These are phyloP conservation scores for Rutstroemia sydowiana DNA, from an alignment of 2,329 filamentous ascomycete species.

Conservation along the genomic window DNA sequence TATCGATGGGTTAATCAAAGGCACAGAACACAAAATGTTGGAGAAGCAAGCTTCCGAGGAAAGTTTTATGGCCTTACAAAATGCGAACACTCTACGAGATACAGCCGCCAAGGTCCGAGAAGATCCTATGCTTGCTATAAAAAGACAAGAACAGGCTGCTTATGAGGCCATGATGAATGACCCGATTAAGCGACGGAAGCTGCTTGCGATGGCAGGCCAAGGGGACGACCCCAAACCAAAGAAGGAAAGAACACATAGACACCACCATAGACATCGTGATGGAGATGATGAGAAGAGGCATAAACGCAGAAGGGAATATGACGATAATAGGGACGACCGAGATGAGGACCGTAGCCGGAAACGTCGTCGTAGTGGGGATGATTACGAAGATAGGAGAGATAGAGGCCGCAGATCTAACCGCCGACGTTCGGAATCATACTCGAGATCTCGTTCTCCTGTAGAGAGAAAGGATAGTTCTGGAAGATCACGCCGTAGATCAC, in stretches of 20 bases:
- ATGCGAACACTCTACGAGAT: conserved; percentile 69
- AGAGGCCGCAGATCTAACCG: conserved; percentile 25
- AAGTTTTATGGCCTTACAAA: conserved; percentile 52
- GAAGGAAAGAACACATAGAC: conserved; percentile 38
- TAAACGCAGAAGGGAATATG: conserved; percentile 36
- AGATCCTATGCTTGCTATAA: conserved; percentile 88
- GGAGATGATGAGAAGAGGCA: conserved; percentile 36
- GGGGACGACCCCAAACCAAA: conserved; percentile 39
- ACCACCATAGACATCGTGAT: conserved; percentile 34
- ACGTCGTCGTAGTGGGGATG: conserved; percentile 32
- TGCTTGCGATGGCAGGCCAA: conserved; percentile 58
- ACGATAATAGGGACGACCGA: conserved; percentile 27
- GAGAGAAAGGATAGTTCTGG: conserved; percentile 20
- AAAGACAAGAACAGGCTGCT: conserved; percentile 79
- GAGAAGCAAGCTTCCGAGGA: conserved; percentile 65
- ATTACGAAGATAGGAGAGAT: conserved; percentile 26
- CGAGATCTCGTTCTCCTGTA: conserved; percentile 21
- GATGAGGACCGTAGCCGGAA: conserved; percentile 37
- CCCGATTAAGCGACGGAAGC: conserved; percentile 56
- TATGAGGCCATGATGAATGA: conserved; percentile 77
- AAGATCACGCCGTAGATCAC: conserved; percentile 21
- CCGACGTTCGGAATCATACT: conserved; percentile 36
- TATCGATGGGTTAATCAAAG: conserved; percentile 81
- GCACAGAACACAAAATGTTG: conserved; percentile 70
- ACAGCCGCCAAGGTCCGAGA: conserved; percentile 80